Base-by-base conservation (phyloP, 1,284 basidiomycete species). In the Porphyrellus sp. region DNA sequence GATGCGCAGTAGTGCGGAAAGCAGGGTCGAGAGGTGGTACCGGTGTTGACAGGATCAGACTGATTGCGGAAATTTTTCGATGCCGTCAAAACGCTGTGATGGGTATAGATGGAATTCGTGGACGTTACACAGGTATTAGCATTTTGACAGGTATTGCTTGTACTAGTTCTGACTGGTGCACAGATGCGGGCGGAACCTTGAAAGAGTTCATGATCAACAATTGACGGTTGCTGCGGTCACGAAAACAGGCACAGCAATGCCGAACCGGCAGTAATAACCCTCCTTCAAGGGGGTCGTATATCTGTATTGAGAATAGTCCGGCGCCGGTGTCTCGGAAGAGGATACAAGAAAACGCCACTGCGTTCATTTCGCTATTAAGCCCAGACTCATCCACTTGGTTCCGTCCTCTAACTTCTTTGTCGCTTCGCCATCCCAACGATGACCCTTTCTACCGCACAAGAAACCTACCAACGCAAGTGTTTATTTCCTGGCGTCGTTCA, bases 341-440 rank as follows among this genome's bases (percentile, higher is more conserved):
- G n/a, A 33, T 8, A 42, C 46, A 49, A 45, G 33, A 46, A 55
- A 55, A 59, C 53, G 57, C 60, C 58, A 60, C 58, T 28, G 58
- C 43, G 38, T 51, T 52, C 42, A 42, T 59, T 63, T 61, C 42
- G 40, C 27, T 59, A 57, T 61, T 63, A 63, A 59, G 49, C 7
- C 23, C 59, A 49, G 33, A 12, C 30, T 24, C 34, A 28, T 59
- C 58, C 57, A 59, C 49, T 23, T 53, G 18, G 54, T 45, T 56
- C 57, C 57, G 37, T 59, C n/a, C 41, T 48, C 27, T 21, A 43
- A 38, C 37, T 31, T 23, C 31, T 20, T 21, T 30, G 24, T 16
- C 28, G 21, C 35, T 33, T 28, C 15, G 24, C 28, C 15, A 9
- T 21, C 9, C 34, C 21, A 37, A 51, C 40, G 8, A 61, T 60